Evolutionary conservation across 2,329 filamentous ascomycete genomes (phyloP).

Genomic region (Pleoardoris graminearum): DNA sequence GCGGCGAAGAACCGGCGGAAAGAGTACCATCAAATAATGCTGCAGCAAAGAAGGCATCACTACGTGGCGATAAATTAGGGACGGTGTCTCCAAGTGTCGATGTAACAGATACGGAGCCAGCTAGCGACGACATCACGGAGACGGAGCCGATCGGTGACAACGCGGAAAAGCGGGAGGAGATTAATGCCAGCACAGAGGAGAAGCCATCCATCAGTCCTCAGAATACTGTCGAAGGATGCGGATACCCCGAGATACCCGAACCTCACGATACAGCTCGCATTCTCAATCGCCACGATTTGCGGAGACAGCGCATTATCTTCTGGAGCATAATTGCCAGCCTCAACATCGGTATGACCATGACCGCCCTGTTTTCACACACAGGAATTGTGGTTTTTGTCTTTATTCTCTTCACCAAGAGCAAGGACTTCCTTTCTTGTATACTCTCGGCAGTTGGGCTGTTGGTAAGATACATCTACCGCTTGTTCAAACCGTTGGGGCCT

Average conservation of each 20-base stretch:
- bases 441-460: conserved; percentile 1
- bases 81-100: background rate
- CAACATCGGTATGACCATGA: conserved; percentile 3
- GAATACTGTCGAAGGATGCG: conserved; percentile 1
- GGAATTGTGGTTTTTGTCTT: background rate
- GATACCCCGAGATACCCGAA: conserved; percentile 3
- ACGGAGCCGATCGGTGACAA: background rate
- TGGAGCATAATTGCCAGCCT: background rate
- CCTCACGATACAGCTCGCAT: background rate
- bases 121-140: background rate
- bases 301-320: conserved; percentile 3
- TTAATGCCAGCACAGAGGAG: background rate
- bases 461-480: background rate
- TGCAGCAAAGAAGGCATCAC: too few species aligned
- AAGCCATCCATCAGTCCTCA: background rate
- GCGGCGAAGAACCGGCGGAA: too few species aligned
- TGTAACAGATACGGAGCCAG: background rate
- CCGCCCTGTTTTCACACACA: background rate
- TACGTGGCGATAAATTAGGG: background rate
- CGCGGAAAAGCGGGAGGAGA: background rate
- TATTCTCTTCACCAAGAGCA: conserved; percentile 6
- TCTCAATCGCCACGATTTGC: background rate
- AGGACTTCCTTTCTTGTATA: conserved; percentile 3
- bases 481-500: conserved; percentile 1
- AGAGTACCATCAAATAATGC: too few species aligned